phyloP scores from a whole-genome alignment of 257 asterid species.

The Salvia rosmarinus region DNA sequence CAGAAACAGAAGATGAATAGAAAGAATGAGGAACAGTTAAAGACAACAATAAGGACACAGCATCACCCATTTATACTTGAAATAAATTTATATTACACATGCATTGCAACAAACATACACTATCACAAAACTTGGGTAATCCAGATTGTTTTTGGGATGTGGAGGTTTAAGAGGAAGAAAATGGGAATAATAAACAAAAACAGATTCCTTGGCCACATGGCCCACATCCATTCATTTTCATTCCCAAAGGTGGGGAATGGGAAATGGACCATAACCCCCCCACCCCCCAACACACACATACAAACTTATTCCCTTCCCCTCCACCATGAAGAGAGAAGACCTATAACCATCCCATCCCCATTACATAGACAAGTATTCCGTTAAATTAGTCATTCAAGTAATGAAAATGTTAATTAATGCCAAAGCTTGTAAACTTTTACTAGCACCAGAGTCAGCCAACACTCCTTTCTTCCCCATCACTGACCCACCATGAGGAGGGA shows the following conservation, averaged over 20 bases:
- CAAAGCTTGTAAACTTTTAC: too few relatives aligned
- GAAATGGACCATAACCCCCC: background rate
- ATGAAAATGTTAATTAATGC: too few relatives aligned
- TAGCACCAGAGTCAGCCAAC: too few relatives aligned
- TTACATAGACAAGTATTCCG: background rate
- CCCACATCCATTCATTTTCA: background rate
- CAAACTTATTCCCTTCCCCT: background rate
- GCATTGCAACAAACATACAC: background rate
- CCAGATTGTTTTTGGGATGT: background rate
- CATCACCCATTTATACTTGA: background rate
- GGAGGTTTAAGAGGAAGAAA: background rate
- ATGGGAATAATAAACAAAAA: background rate
- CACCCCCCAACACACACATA: too few relatives aligned
- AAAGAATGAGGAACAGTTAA: background rate
- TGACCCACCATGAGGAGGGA: too few relatives aligned
- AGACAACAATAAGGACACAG: background rate
- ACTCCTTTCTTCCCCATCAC: background rate
- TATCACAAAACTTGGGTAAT: background rate
- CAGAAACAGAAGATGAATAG: background rate
- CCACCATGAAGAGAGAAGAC: background rate
- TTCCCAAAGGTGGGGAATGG: background rate
- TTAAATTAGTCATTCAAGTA: too few relatives aligned
- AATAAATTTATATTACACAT: background rate
- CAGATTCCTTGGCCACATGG: background rate
- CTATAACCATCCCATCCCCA: background rate